phyloP scores from a whole-genome alignment of 2,329 filamentous ascomycete species.

The Aspergillus viridinutans region DNA sequence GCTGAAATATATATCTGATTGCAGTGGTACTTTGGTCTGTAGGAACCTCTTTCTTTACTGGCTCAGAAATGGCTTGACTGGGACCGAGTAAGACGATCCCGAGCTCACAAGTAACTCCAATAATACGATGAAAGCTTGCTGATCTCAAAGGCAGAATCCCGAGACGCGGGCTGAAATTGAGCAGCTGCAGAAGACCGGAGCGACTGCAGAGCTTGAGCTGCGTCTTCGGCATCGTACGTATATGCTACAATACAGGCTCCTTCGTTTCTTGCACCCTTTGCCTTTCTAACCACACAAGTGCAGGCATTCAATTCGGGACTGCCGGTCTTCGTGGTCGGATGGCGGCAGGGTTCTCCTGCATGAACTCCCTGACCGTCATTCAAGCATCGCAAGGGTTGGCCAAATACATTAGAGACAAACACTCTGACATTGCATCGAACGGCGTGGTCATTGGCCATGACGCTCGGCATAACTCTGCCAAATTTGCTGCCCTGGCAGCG shows the following conservation, averaged over 20 bases:
- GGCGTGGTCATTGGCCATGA: conserved; percentile 60
- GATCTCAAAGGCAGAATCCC: conserved; percentile 39
- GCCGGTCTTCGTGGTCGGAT: conserved; percentile 61
- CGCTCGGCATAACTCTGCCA: conserved; percentile 59
- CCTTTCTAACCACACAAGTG: conserved; percentile 4
- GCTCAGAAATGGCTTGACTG: conserved; percentile 56
- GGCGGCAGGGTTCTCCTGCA: conserved; percentile 61
- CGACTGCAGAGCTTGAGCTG: conserved; percentile 48
- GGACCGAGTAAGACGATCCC: conserved; percentile 42
- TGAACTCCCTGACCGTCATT: conserved; percentile 58
- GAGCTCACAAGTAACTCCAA: not conserved
- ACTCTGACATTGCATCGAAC: conserved; percentile 38
- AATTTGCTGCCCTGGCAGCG: conserved; percentile 58
- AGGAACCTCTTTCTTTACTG: conserved; percentile 38
- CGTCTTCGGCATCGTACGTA: conserved; percentile 48
- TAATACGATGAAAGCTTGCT: conserved; percentile 1
- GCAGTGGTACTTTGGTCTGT: not conserved
- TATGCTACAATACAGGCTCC: not conserved
- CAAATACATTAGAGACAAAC: conserved; percentile 51
- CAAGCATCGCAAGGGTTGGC: conserved; percentile 64
- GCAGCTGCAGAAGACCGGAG: conserved; percentile 44
- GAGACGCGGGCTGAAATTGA: conserved; percentile 53
- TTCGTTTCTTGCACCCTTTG: conserved; percentile 1
- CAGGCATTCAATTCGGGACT: conserved; percentile 58
- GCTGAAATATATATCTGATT: not conserved